These are phyloP conservation scores for Sclerotinia borealis DNA, from an alignment of 2,329 filamentous ascomycete genomes.

Conservation along the genomic window DNA sequence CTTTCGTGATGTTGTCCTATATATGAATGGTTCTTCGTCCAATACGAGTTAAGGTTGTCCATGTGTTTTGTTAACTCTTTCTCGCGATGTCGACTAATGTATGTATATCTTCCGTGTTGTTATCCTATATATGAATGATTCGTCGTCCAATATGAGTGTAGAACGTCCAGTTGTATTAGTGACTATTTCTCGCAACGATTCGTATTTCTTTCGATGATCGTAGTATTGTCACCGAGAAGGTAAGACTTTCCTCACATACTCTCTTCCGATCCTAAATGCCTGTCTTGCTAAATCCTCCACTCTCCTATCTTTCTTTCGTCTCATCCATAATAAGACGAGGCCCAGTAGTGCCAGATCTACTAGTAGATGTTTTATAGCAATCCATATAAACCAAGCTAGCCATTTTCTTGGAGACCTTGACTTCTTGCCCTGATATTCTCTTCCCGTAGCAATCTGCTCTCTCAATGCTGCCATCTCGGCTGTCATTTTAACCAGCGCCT, in stretches of 20 bases:
- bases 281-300: conserved; percentile 69
- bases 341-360: conserved; percentile 63
- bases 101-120: no score
- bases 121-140: background rate
- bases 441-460: conserved; percentile 77
- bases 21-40: background rate
- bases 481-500: conserved; percentile 80
- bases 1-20: no score
- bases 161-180: background rate
- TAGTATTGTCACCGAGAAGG: conserved; percentile 38
- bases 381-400: conserved; percentile 65
- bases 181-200: background rate
- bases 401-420: conserved; percentile 62
- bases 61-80: background rate
- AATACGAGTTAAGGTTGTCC: background rate
- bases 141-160: background rate
- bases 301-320: conserved; percentile 62
- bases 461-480: conserved; percentile 87
- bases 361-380: conserved; percentile 64
- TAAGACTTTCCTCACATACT: conserved; percentile 53
- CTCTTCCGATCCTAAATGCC: conserved; percentile 49
- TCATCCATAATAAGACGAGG: conserved; percentile 65
- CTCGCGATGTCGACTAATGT: background rate
- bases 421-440: conserved; percentile 62
- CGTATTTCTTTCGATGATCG: background rate